These are phyloP conservation scores for Nannizziopsis barbatae DNA, from an alignment of 2,329 filamentous ascomycete genomes.

Conservation along the genomic window DNA sequence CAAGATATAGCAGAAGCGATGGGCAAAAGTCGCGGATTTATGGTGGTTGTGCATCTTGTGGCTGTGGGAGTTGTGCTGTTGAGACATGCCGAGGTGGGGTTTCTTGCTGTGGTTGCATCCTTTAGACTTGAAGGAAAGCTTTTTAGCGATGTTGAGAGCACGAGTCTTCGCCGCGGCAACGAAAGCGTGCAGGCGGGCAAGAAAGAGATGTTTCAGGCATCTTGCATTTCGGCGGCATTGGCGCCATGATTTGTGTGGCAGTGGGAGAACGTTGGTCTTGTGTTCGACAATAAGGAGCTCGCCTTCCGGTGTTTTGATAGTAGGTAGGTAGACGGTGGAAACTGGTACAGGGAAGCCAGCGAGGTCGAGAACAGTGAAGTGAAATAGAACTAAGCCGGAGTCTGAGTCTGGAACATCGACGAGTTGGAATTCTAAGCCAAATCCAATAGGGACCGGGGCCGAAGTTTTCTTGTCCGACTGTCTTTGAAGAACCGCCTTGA, in stretches of 20 bases:
- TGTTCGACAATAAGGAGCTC: constrained; percentile 30
- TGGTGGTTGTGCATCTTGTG: constrained; percentile 8
- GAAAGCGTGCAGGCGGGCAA: constrained; percentile 31
- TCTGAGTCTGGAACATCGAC: constrained; percentile 21
- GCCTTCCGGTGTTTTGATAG: constrained; percentile 28
- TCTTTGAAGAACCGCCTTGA: constrained; percentile 27
- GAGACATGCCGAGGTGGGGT: neutral
- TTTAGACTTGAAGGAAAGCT: constrained; percentile 24
- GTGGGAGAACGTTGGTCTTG: constrained; percentile 29
- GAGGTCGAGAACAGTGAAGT: constrained; percentile 38
- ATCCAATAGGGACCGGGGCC: constrained; percentile 31
- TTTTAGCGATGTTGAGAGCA: constrained; percentile 24
- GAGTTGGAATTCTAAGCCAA: constrained; percentile 32
- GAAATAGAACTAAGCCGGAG: constrained; percentile 29
- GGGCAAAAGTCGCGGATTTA: constrained; percentile 29
- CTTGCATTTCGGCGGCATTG: constrained; percentile 33
- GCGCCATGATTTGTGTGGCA: constrained; percentile 31
- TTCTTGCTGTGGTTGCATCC: constrained; percentile 22
- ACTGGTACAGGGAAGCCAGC: constrained; percentile 34
- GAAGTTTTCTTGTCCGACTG: constrained; percentile 29
- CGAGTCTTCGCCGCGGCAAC: constrained; percentile 30
- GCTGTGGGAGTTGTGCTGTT: constrained; percentile 12
- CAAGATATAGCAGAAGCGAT: constrained; percentile 31
- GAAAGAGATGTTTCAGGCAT: constrained; percentile 30
- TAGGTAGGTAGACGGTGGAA: constrained; percentile 33